These are phyloP conservation scores for Bipolaris bicolor DNA, from an alignment of 2,329 filamentous ascomycete genomes.

Conservation along the genomic window DNA sequence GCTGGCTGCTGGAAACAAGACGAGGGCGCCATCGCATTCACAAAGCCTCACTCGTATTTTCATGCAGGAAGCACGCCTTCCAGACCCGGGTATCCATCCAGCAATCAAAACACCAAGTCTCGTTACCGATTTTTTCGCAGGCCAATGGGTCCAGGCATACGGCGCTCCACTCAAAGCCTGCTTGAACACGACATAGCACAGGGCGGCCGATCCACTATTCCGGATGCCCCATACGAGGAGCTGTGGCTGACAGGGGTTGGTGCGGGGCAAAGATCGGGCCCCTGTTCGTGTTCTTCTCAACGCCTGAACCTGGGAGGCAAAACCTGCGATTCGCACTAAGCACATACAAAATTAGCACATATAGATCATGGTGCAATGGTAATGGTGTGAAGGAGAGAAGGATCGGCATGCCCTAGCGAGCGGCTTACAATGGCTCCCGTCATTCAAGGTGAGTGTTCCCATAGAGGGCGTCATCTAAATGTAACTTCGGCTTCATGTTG, in stretches of 20 bases:
- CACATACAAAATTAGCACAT: not conserved
- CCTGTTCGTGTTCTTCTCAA: not conserved
- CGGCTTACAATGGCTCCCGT: not conserved
- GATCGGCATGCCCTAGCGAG: not conserved
- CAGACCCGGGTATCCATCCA: not conserved
- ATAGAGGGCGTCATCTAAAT: not conserved
- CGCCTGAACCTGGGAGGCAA: slow-evolving; percentile 1
- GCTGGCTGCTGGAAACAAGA: not conserved
- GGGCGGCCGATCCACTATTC: slow-evolving; percentile 2
- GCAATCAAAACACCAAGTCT: not conserved
- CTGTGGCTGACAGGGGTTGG: not conserved
- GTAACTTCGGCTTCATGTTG: not conserved
- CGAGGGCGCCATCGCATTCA: not conserved
- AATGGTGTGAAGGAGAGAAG: not conserved
- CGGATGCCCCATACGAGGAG: slow-evolving; percentile 4
- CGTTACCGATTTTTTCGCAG: not conserved
- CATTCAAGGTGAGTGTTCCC: not conserved
- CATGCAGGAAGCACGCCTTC: not conserved
- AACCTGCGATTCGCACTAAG: not conserved
- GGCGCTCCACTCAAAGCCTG: not conserved
- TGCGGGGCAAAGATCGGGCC: slow-evolving; percentile 6
- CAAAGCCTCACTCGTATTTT: not conserved
- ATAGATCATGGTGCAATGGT: not conserved
- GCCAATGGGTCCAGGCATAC: not conserved
- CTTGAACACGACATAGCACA: slow-evolving; percentile 4